Base-by-base conservation (phyloP, 257 asterid genomes). In the Leonotis leonurus region DNA sequence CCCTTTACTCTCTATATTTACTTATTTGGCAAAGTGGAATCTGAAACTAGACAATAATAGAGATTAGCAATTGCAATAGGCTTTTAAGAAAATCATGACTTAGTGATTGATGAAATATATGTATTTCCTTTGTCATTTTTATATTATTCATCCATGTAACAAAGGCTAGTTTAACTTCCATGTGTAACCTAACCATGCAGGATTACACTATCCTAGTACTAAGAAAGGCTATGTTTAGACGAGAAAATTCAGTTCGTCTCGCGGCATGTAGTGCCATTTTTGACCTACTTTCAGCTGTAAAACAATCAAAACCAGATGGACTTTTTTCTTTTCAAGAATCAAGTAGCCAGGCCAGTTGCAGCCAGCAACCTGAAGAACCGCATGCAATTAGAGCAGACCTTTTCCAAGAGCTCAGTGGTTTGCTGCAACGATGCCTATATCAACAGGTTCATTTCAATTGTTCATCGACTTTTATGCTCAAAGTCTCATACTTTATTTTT, bases 311-410 rank as follows among this genome's bases (percentile, higher is more conserved):
- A 69, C 63, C 73, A 56, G 80, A 79, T 69, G 89, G 77, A 9
- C 68, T 77, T 48, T 79, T 80, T 69, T 82, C 95, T 58, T 82
- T 81, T 64, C 95, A 89, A 82, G 97, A 89, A 75, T 84, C 95
- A 46, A 81, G 84, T 79, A 89, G 97, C 74, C 97, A 89, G 79
- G 95, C 95, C 54, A 83, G 97, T 78, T 72, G 87, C 75, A 89
- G 97, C 76, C 97, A 86, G 79, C 94, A 86, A 70, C 75, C 81
- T 77, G 89, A 74, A 77, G 66, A 75, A 65, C 80, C 61, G 66
- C 64, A 36, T 51, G 68, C 81, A 51, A 66, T 64, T 36, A 77
- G 75, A 27, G 67, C 74, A 57, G 76, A 77, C 66, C 94, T 89
- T 73, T 89, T 89, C 76, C 85, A 64, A 64, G 97, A 89, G 77